phyloP scores from a whole-genome alignment of 495 filamentous ascomycete species.

The Pyrenula aspistea region DNA sequence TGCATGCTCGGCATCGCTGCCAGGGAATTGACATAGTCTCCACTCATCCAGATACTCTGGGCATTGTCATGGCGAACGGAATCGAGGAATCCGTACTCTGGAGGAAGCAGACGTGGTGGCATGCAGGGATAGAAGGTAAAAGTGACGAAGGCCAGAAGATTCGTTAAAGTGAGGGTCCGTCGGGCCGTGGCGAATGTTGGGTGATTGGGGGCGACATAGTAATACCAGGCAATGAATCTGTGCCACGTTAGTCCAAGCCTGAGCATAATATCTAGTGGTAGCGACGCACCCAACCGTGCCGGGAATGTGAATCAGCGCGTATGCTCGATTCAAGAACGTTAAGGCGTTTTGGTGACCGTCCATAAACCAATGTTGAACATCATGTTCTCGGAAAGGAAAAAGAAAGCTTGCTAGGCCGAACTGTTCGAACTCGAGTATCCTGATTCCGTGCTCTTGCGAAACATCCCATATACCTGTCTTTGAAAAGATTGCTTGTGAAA shows the following conservation, averaged over 20 bases:
- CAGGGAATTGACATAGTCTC: conserved; percentile 40
- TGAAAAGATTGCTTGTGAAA: conserved; percentile 37
- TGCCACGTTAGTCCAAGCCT: conserved; percentile 19
- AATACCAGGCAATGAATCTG: conserved; percentile 30
- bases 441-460: conserved; percentile 36
- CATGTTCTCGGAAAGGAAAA: conserved; percentile 30
- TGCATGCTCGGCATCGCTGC: conserved; percentile 49
- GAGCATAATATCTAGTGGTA: conserved; percentile 11
- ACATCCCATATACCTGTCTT: conserved; percentile 26
- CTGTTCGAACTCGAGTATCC: conserved; percentile 37
- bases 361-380: conserved; percentile 47
- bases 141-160: conserved; percentile 45
- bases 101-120: conserved; percentile 48
- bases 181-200: conserved; percentile 41
- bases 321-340: conserved; percentile 38
- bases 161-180: conserved; percentile 46
- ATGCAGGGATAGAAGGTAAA: conserved; percentile 49
- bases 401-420: conserved; percentile 34
- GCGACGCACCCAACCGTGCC: conserved; percentile 41
- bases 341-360: conserved; percentile 17
- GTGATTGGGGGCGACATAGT: conserved; percentile 34
- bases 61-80: conserved; percentile 43
- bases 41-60: conserved; percentile 46
- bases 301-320: conserved; percentile 46
- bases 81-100: conserved; percentile 50